A percentile compares a stretch with the other conserved stretches of the same genome.
phyloP scores from a whole-genome alignment of 495 filamentous ascomycete genomes.

The Lophiostoma macrostomum region DNA sequence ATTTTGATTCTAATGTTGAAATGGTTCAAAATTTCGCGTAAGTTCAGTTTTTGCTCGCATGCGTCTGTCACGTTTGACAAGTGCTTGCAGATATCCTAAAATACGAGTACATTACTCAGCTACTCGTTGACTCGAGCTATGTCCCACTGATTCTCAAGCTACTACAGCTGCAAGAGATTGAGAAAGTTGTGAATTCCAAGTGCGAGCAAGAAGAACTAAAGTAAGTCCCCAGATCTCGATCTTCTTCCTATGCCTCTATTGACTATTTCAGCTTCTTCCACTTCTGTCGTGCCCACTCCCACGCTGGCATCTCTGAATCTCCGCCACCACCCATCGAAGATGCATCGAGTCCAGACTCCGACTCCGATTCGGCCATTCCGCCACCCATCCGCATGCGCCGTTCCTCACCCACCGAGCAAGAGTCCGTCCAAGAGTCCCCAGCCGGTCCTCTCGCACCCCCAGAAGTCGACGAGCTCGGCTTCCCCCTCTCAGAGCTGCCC shows the following conservation, averaged over 20 bases:
- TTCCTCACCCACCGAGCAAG: too few relatives aligned
- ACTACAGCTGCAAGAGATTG: constrained; percentile 88
- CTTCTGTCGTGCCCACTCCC: constrained; percentile 60
- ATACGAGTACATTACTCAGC: constrained; percentile 91
- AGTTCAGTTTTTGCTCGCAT: constrained; percentile 38
- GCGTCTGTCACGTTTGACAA: background rate
- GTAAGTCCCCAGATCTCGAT: constrained; percentile 46
- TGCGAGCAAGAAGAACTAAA: constrained; percentile 80
- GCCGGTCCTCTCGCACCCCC: too few relatives aligned
- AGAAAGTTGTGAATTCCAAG: constrained; percentile 78
- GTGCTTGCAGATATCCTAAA: constrained; percentile 73
- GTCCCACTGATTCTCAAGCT: constrained; percentile 88
- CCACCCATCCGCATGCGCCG: constrained; percentile 57
- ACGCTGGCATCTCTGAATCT: constrained; percentile 27
- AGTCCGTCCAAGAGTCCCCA: too few relatives aligned
- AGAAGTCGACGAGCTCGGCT: constrained; percentile 86
- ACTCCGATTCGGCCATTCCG: constrained; percentile 72
- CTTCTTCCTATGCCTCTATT: background rate
- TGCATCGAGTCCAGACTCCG: too few relatives aligned
- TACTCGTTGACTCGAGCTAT: constrained; percentile 91
- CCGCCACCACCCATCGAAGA: too few relatives aligned
- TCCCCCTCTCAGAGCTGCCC: constrained; percentile 57
- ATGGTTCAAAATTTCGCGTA: constrained; percentile 95
- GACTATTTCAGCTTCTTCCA: constrained; percentile 68
- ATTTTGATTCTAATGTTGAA: constrained; percentile 82